Percentiles rank a stretch among this genome's conserved stretches.
phyloP scores from a whole-genome alignment of 192 early-diverging fungal genomes.

The Dissophora globulifera region DNA sequence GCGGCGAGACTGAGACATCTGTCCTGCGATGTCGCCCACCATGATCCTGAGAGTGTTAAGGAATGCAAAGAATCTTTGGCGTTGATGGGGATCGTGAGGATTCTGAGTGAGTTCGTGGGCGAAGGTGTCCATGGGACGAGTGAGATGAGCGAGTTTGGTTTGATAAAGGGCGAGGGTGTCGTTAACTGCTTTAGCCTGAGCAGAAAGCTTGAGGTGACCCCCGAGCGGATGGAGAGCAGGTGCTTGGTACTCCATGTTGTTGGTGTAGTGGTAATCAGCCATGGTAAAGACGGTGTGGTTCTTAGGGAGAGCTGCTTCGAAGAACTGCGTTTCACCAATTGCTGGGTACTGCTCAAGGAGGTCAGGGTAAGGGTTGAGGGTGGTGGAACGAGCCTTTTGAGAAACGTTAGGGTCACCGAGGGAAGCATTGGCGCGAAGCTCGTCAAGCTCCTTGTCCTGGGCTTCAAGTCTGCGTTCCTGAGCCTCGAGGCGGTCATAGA shows the following conservation, averaged over 20 bases:
- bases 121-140: constrained; percentile 8
- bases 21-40: constrained; percentile 5
- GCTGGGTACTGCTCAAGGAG: no score
- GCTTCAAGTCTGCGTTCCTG: no score
- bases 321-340: no score
- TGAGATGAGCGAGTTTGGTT: constrained; percentile 8
- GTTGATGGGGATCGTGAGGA: neutral
- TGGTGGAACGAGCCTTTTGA: no score
- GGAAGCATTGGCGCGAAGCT: no score
- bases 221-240: neutral
- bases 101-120: constrained; percentile 1
- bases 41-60: neutral
- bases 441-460: no score
- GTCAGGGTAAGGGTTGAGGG: no score
- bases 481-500: no score
- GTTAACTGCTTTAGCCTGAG: constrained; percentile 8
- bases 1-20: constrained; percentile 10
- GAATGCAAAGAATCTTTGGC: neutral
- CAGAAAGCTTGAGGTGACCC: constrained; percentile 7
- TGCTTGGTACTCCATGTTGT: neutral
- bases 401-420: no score
- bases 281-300: constrained; percentile 7
- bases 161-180: constrained; percentile 11
- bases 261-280: constrained; percentile 4
- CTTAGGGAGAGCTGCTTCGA: neutral